Conservation (phyloP, 1,284 basidiomycete species). For the Ustilago cynodontis region DNA sequence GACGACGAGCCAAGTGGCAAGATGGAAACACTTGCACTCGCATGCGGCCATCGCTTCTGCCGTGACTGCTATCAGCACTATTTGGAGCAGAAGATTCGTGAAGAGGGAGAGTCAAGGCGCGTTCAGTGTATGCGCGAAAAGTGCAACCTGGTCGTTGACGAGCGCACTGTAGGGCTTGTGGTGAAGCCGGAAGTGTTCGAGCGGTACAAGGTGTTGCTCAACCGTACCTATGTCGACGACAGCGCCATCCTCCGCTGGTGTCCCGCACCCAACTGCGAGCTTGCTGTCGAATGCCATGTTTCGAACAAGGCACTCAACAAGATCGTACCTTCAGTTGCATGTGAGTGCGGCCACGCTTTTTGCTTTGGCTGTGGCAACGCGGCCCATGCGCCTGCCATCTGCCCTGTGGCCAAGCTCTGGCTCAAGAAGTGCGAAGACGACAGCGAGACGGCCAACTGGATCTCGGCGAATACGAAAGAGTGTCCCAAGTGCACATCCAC, state of each 20-base stretch:
- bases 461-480: constrained; percentile 99
- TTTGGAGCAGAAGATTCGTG: constrained; percentile 84
- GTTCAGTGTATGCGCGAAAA: constrained; percentile 94
- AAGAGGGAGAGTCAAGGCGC: constrained; percentile 84
- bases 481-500: constrained; percentile 90
- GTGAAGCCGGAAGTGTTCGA: constrained; percentile 69
- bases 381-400: constrained; percentile 92
- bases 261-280: constrained; percentile 77
- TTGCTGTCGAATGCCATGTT: constrained; percentile 88
- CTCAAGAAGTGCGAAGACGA: constrained; percentile 97
- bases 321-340: constrained; percentile 89
- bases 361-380: constrained; percentile 68
- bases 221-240: constrained; percentile 90
- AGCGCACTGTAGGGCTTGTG: constrained; percentile 61
- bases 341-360: constrained; percentile 80
- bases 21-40: constrained; percentile 63
- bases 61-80: constrained; percentile 87
- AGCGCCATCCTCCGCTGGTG: constrained; percentile 90
- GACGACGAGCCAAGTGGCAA: constrained; percentile 53
- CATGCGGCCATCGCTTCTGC: constrained; percentile 68
- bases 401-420: constrained; percentile 90
- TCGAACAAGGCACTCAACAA: constrained; percentile 75
- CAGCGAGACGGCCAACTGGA: constrained; percentile 98
- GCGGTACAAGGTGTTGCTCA: constrained; percentile 83
- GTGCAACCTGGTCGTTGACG: constrained; percentile 80